phyloP scores from a whole-genome alignment of 306 rosid genomes.

The Pyrus betulifolia region DNA sequence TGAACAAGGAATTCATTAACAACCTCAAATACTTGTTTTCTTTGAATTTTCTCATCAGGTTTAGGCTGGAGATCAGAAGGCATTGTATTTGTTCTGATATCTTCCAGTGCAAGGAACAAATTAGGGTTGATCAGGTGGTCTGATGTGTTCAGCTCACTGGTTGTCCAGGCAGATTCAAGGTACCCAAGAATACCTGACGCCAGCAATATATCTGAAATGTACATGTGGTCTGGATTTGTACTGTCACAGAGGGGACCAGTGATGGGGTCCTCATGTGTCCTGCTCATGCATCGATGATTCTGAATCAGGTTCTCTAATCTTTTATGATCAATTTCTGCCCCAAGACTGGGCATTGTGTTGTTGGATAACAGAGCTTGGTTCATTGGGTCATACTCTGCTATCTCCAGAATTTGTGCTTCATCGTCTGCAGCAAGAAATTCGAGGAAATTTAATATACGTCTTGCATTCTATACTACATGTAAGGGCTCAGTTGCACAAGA shows the following conservation, averaged over 20 bases:
- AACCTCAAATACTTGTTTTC: conserved; percentile 66
- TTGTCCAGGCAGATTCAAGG: conserved; percentile 32
- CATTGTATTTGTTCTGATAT: conserved; percentile 24
- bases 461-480: neutral
- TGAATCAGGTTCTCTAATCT: conserved; percentile 38
- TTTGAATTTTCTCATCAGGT: conserved; percentile 31
- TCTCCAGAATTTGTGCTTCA: conserved; percentile 32
- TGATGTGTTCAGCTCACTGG: conserved; percentile 29
- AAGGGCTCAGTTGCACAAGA: conserved; percentile 17
- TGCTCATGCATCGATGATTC: conserved; percentile 27
- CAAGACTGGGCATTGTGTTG: conserved; percentile 24
- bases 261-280: conserved; percentile 28
- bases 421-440: conserved; percentile 39
- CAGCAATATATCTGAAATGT: conserved; percentile 56
- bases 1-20: conserved; percentile 53
- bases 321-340: conserved; percentile 26
- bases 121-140: conserved; percentile 42
- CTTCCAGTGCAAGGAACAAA: conserved; percentile 63
- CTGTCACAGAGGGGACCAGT: conserved; percentile 13
- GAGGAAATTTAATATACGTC: conserved; percentile 9
- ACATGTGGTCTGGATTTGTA: conserved; percentile 55
- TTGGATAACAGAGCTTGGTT: conserved; percentile 24
- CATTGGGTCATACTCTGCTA: conserved; percentile 28
- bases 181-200: conserved; percentile 53
- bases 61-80: conserved; percentile 3